phyloP scores from a whole-genome alignment of 352 stramenopile species.

The Globisporangium spinosum region DNA sequence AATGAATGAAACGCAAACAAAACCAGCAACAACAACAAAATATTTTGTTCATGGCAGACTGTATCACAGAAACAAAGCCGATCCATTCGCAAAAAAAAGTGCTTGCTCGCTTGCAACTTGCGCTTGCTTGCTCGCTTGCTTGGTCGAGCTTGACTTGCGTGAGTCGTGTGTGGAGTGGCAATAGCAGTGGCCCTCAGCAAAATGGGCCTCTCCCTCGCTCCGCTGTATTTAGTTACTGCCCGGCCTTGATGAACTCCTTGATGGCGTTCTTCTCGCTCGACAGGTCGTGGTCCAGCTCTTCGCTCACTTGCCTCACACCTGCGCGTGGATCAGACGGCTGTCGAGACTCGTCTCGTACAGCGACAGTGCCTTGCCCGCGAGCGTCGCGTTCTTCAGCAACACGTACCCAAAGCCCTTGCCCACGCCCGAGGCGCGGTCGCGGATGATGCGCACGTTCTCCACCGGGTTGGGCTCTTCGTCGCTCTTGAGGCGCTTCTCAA shows the following conservation, averaged over 20 bases:
- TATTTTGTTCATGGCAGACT: not conserved
- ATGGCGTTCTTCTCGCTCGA: slow-evolving; percentile 72
- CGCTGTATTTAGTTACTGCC: slow-evolving; percentile 16
- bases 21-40: not conserved
- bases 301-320: slow-evolving; percentile 80
- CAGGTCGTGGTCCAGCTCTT: slow-evolving; percentile 63
- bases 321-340: slow-evolving; percentile 64
- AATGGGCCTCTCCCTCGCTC: not conserved
- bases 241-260: slow-evolving; percentile 71
- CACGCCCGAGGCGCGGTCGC: slow-evolving; percentile 84
- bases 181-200: not conserved
- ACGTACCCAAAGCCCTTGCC: slow-evolving; percentile 93
- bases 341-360: slow-evolving; percentile 67
- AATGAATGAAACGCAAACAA: not conserved
- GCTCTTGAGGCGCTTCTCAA: slow-evolving; percentile 60
- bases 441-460: slow-evolving; percentile 87
- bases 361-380: slow-evolving; percentile 68
- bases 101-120: not conserved
- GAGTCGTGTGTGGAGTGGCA: not conserved
- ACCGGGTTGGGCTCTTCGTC: slow-evolving; percentile 66
- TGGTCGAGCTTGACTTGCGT: not conserved
- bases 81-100: not conserved
- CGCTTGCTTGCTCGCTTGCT: not conserved
- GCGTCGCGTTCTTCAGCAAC: slow-evolving; percentile 60
- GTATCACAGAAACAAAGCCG: slow-evolving; percentile 10